These are phyloP conservation scores for Przewalskia tangutica DNA, from an alignment of 257 asterid genomes.

Conservation along the genomic window DNA sequence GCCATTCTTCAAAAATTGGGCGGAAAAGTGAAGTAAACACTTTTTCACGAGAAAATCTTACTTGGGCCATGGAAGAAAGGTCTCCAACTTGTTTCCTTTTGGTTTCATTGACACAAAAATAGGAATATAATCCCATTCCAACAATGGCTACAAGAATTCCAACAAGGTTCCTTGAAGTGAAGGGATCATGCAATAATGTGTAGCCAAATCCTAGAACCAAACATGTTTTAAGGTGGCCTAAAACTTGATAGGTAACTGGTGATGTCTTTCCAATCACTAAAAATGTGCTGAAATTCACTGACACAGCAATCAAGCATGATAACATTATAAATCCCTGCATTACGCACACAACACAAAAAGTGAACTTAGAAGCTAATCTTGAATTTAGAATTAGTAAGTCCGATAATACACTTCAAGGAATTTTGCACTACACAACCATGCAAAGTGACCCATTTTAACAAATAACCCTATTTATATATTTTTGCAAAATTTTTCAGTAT, in stretches of 20 bases:
- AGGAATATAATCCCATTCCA: constrained; percentile 82
- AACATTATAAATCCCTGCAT: constrained; percentile 64
- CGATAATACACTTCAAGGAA: neutral
- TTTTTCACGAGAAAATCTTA: neutral
- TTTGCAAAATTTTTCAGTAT: neutral
- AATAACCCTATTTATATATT: neutral
- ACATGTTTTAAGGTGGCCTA: constrained; percentile 84
- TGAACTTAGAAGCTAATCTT: neutral
- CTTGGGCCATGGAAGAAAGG: constrained; percentile 41
- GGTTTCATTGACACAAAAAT: constrained; percentile 64
- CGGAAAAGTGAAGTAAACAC: neutral
- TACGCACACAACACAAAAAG: neutral
- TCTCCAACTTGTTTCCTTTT: constrained; percentile 50
- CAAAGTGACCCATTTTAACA: neutral
- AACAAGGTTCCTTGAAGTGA: constrained; percentile 54
- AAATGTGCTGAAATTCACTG: constrained; percentile 90
- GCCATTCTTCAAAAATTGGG: neutral
- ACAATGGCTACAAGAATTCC: constrained; percentile 75
- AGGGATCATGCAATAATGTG: constrained; percentile 81
- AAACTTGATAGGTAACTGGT: constrained; percentile 84
- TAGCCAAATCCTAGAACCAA: constrained; percentile 83
- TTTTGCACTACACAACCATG: neutral
- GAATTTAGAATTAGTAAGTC: neutral
- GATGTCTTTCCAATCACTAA: constrained; percentile 93
- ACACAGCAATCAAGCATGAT: constrained; percentile 83